Conservation (phyloP, 177 flowering plant genomes). For the Vitis hybrid region DNA sequence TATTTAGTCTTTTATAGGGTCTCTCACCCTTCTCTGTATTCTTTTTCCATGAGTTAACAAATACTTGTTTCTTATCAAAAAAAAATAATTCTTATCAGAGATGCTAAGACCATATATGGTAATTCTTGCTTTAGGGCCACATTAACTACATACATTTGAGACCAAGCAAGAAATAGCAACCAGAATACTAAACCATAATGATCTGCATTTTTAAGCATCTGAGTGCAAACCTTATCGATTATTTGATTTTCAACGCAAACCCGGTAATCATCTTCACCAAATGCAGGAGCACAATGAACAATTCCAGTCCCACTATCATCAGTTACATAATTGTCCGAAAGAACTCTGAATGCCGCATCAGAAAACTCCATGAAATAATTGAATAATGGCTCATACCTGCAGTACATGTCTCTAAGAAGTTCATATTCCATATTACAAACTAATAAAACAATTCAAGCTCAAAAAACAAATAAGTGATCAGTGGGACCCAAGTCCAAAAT, state of each 20-base stretch:
- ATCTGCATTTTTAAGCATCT: not conserved
- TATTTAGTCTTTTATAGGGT: no score
- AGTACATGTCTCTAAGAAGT: slow-evolving; percentile 12
- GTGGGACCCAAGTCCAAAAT: no score
- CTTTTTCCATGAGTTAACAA: no score
- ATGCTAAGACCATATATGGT: no score
- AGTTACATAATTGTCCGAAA: slow-evolving; percentile 88
- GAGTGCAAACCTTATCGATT: slow-evolving; percentile 57
- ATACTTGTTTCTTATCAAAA: no score
- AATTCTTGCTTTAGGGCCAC: no score
- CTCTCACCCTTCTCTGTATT: no score
- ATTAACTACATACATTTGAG: not conserved
- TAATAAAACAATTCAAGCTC: no score
- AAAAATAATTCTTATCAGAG: no score
- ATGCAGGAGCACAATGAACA: slow-evolving; percentile 99
- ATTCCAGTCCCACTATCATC: slow-evolving; percentile 96
- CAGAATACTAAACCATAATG: no score
- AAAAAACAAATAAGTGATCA: no score
- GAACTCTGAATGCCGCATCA: slow-evolving; percentile 79
- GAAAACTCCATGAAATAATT: slow-evolving; percentile 75
- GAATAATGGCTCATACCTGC: slow-evolving; percentile 89
- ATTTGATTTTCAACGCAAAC: slow-evolving; percentile 71
- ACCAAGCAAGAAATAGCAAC: slow-evolving; percentile 22
- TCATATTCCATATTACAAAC: not conserved
- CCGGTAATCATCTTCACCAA: slow-evolving; percentile 97